Evolutionary conservation across 495 filamentous ascomycete species (phyloP), one percentile per base, ranked within the genome.

Genomic region (Penicillium ucsense): DNA sequence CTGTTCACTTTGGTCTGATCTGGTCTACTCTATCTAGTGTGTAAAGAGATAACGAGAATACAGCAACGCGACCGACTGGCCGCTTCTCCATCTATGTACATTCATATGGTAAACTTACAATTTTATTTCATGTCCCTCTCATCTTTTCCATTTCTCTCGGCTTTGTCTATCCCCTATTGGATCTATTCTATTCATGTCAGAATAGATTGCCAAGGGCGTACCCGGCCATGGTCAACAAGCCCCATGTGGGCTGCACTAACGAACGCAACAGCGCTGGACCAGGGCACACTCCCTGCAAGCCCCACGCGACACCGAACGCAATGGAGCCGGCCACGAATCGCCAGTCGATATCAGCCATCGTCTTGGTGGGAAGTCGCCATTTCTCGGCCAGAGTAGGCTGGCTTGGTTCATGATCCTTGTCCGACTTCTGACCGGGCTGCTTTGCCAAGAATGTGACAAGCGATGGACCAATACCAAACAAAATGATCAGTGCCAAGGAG

Each of bases 301-400:
- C 79, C 77, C 77, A 82, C 0, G 67, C 74, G 10, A 80, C 40
- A 0, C 79, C 79, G 55, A 81, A 82, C 2, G 66, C 57, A 28
- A 59, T 63, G 8, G 73, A 66, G 12, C 79, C 79, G 3, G 60
- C 53, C 4, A 80, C 52, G 46, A 82, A 75, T n/a, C 64, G 70
- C 65, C 68, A 72, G 45, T 81, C 71, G 9, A 77, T 71, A 46
- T 78, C 77, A n/a, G 57, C 62, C 10, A 73, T 57, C 0, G 71
- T 74, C 8, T 62, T 64, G 0, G 60, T 71, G 6, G 75, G 69
- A 9, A 79, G 45, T 35, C 62, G 55, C 70, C 74, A 82, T 38
- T 40, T 54, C 7, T 66, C 60, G 2, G 62, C 72, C 12, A 77
- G 60, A 3, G 64, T 67, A 20, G 77, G 77, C 7, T 55, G 57